These are phyloP conservation scores for Kuraishia floccosa DNA, from an alignment of 805 yeast genomes.

Conservation along the genomic window DNA sequence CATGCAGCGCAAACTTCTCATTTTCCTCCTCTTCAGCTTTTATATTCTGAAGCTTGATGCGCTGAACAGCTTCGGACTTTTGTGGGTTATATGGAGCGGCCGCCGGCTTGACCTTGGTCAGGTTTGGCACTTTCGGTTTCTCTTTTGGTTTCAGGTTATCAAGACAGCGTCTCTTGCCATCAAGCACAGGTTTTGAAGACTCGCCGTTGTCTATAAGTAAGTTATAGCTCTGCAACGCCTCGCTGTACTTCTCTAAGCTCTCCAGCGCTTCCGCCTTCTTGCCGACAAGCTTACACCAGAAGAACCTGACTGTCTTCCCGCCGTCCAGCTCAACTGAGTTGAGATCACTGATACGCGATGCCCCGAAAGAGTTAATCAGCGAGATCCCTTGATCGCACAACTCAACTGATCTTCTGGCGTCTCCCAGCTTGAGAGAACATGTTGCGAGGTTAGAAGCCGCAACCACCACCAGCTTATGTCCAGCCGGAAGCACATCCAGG, in stretches of 20 bases:
- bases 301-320: constrained; percentile 47
- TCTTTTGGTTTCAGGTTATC: constrained; percentile 48
- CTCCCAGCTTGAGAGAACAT: constrained; percentile 58
- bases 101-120: constrained; percentile 11
- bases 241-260: constrained; percentile 56
- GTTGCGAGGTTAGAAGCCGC: constrained; percentile 69
- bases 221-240: constrained; percentile 52
- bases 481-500: constrained; percentile 38
- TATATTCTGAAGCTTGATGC: constrained; percentile 35
- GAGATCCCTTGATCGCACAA: constrained; percentile 36
- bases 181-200: constrained; percentile 53
- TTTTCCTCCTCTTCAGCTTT: constrained; percentile 37
- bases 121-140: constrained; percentile 12
- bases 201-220: constrained; percentile 58
- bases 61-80: constrained; percentile 32
- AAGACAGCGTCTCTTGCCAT: constrained; percentile 73
- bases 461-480: constrained; percentile 56
- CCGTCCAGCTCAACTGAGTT: constrained; percentile 28
- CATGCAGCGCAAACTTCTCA: constrained; percentile 52
- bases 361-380: constrained; percentile 21
- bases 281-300: constrained; percentile 62
- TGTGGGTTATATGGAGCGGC: constrained; percentile 6
- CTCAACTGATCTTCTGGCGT: constrained; percentile 39
- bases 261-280: constrained; percentile 82
- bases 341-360: constrained; percentile 5